A percentile compares a stretch with the other conserved stretches of the same genome.
Conservation (phyloP, 2,329 filamentous ascomycete species). For the Pseudopithomyces chartarum region DNA sequence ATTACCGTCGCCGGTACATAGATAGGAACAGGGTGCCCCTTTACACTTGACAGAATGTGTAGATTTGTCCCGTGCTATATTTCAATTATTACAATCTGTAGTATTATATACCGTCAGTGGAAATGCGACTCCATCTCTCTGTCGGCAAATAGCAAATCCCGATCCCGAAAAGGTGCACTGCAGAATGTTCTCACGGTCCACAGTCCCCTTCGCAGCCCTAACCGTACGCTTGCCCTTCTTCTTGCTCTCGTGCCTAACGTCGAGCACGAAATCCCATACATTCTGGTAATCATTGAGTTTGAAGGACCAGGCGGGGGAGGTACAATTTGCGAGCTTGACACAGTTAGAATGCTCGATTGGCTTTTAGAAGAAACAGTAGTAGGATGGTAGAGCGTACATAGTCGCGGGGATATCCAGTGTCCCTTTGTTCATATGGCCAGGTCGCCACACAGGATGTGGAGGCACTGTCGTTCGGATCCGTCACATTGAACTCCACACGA, state of each 20-base stretch:
- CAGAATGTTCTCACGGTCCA: slow-evolving; percentile 9
- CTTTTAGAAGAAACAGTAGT: background rate
- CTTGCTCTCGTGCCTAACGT: slow-evolving; percentile 18
- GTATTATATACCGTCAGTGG: slow-evolving; percentile 14
- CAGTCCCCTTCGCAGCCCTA: slow-evolving; percentile 9
- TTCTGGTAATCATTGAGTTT: slow-evolving; percentile 15
- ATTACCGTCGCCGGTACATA: too few species aligned
- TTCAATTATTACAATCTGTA: too few species aligned
- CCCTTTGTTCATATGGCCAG: slow-evolving; percentile 11
- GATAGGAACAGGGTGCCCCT: too few species aligned
- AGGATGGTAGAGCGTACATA: slow-evolving; percentile 7
- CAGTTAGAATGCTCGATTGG: background rate
- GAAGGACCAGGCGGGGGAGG: slow-evolving; percentile 13
- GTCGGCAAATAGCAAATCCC: slow-evolving; percentile 17
- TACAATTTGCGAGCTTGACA: slow-evolving; percentile 10
- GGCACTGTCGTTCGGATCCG: slow-evolving; percentile 14
- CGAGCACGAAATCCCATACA: slow-evolving; percentile 17
- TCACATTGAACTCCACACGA: slow-evolving; percentile 17
- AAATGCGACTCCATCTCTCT: slow-evolving; percentile 14
- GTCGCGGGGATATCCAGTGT: slow-evolving; percentile 11
- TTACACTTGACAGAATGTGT: too few species aligned
- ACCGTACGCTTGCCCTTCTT: slow-evolving; percentile 10
- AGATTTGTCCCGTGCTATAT: too few species aligned
- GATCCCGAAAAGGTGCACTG: slow-evolving; percentile 16
- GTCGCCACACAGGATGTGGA: slow-evolving; percentile 10